Conservation (phyloP, 2,329 filamentous ascomycete genomes). For the Chaetomiaceae sp. region DNA sequence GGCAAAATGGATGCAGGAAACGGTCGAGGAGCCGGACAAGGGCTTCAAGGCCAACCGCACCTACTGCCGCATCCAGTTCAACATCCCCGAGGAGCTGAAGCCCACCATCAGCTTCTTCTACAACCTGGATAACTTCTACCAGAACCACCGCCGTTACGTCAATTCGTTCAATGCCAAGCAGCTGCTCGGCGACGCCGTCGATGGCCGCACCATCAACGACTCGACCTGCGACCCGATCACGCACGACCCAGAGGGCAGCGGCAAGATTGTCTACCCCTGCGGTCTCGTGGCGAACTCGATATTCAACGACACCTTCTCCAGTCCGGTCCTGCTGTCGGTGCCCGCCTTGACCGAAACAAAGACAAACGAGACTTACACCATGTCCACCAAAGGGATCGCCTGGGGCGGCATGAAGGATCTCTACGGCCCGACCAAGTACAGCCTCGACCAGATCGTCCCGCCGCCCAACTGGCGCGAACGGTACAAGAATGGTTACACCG, state of each 20-base stretch:
- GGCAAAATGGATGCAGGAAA: conserved; percentile 40
- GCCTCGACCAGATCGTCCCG: conserved; percentile 61
- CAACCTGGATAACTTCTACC: conserved; percentile 94
- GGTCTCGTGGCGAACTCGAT: conserved; percentile 93
- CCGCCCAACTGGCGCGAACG: conserved; percentile 79
- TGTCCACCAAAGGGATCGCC: conserved; percentile 77
- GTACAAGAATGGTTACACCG: conserved; percentile 67
- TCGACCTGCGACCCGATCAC: conserved; percentile 74
- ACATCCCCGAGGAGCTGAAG: conserved; percentile 71
- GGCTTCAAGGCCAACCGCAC: conserved; percentile 36
- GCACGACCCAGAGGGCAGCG: conserved; percentile 40
- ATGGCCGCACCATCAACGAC: conserved; percentile 54
- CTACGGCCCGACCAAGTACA: conserved; percentile 68
- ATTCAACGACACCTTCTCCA: conserved; percentile 87
- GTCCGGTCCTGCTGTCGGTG: conserved; percentile 57
- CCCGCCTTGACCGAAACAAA: conserved; percentile 34
- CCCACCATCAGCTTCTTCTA: conserved; percentile 92
- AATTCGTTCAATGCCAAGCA: conserved; percentile 82
- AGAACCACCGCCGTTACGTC: conserved; percentile 96
- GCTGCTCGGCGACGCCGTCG: conserved; percentile 64
- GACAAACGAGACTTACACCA: conserved; percentile 58
- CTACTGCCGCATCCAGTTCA: conserved; percentile 72
- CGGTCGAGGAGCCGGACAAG: conserved; percentile 39
- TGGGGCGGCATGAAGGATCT: conserved; percentile 80
- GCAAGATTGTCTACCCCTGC: conserved; percentile 84